Evolutionary conservation across 176 grass and related monocot species (phyloP).

Genomic region (Olyra latifolia): DNA sequence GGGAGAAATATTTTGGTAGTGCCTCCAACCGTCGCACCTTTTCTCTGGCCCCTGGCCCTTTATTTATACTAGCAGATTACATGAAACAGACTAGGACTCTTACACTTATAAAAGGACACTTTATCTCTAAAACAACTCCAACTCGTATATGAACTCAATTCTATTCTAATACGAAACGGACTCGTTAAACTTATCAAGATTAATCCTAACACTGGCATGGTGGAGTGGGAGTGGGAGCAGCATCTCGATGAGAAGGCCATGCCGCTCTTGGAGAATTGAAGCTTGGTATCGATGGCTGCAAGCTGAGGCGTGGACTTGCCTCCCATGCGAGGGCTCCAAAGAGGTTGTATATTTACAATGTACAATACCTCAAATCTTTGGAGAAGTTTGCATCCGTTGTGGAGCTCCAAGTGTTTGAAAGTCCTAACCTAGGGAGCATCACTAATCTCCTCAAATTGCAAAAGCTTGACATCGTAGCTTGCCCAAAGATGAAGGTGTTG

Average conservation of each 20-base stretch:
- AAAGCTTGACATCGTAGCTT: background rate
- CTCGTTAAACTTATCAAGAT: too few relatives aligned
- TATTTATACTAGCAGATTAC: too few relatives aligned
- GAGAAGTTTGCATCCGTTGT: background rate
- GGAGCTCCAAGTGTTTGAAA: background rate
- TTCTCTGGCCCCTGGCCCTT: too few relatives aligned
- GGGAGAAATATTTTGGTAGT: too few relatives aligned
- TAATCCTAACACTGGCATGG: background rate
- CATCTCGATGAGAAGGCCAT: too few relatives aligned
- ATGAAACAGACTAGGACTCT: too few relatives aligned
- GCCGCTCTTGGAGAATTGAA: background rate
- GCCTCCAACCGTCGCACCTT: too few relatives aligned
- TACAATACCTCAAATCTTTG: background rate
- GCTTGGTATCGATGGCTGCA: background rate
- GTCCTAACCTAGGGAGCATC: background rate
- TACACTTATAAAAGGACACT: too few relatives aligned
- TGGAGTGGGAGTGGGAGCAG: constrained; percentile 13
- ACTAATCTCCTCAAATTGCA: background rate
- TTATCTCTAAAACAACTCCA: too few relatives aligned
- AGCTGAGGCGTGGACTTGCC: background rate
- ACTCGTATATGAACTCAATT: too few relatives aligned
- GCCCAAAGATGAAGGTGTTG: too few relatives aligned
- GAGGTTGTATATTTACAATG: background rate
- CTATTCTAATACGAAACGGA: too few relatives aligned
- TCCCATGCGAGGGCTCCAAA: background rate